Conservation (phyloP, 345 rosid genomes). For the Populus euphratica region DNA sequence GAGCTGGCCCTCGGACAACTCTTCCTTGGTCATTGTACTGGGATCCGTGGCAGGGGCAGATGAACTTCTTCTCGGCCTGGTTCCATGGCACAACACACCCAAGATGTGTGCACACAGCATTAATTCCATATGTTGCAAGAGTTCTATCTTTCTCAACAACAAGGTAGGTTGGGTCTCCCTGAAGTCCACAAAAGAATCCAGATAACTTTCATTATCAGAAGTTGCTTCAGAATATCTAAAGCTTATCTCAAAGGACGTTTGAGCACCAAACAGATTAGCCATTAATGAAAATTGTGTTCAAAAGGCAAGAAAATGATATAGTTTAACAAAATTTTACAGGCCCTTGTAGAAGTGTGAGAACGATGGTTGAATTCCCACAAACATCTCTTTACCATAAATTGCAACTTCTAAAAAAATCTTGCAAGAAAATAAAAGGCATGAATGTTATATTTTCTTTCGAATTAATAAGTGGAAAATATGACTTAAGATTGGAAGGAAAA, state of each 20-base stretch:
- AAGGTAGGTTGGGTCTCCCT: conserved; percentile 98
- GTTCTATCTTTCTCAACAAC: conserved; percentile 86
- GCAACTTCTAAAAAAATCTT: background rate
- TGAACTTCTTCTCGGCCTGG: conserved; percentile 82
- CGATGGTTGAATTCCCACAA: background rate
- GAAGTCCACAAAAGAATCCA: conserved; percentile 7
- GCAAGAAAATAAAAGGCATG: background rate
- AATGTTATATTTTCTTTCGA: background rate
- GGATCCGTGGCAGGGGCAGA: conserved; percentile 98
- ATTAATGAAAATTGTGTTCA: background rate
- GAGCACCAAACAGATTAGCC: background rate
- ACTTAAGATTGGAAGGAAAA: no score
- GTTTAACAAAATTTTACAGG: background rate
- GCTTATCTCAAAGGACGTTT: background rate
- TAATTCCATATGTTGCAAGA: conserved; percentile 76
- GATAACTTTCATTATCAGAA: background rate
- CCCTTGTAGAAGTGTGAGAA: background rate
- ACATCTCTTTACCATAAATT: background rate
- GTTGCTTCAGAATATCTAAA: background rate
- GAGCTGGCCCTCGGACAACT: conserved; percentile 98
- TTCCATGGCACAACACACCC: conserved; percentile 96
- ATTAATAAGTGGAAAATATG: background rate
- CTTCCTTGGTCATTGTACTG: conserved; percentile 93
- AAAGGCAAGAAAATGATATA: background rate
- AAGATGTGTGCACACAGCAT: conserved; percentile 88